Percentiles rank a stretch among this genome's conserved stretches.
Evolutionary conservation across 192 early-diverging fungal genomes (phyloP).

Genomic region (Linnemannia exigua): DNA sequence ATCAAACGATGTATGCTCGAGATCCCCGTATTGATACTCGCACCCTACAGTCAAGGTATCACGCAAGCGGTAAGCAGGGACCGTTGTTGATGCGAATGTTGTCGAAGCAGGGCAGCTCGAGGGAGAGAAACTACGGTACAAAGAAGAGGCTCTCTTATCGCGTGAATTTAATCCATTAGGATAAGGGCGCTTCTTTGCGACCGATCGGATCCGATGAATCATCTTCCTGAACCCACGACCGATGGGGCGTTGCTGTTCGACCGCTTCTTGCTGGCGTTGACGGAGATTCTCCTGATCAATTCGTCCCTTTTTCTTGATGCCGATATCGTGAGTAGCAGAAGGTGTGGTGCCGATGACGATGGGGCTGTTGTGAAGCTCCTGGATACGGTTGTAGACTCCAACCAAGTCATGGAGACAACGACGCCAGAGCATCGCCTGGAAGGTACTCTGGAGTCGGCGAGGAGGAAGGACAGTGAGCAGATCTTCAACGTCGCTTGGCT

Average conservation of each 20-base stretch:
- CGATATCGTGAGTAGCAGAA: background rate
- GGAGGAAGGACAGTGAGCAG: background rate
- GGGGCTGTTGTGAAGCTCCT: background rate
- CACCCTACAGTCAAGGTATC: no score
- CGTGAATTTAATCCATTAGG: background rate
- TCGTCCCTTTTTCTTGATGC: background rate
- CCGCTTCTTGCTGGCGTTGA: background rate
- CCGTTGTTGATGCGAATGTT: background rate
- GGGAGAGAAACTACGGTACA: background rate
- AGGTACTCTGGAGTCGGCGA: background rate
- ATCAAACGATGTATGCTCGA: background rate
- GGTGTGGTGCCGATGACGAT: background rate
- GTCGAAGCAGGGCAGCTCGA: background rate
- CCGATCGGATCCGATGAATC: slow-evolving; percentile 3
- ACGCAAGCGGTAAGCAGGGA: background rate
- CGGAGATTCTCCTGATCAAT: background rate
- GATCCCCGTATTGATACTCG: background rate
- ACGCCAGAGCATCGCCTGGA: slow-evolving; percentile 30
- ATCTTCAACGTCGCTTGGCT: background rate
- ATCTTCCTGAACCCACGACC: background rate
- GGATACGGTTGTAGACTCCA: slow-evolving; percentile 15
- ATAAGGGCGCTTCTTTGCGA: background rate
- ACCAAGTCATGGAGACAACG: slow-evolving; percentile 25
- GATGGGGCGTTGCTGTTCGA: background rate
- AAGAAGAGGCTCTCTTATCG: background rate